phyloP scores from a whole-genome alignment of 192 early-diverging fungal genomes.

The Rhizophlyctis rosea region DNA sequence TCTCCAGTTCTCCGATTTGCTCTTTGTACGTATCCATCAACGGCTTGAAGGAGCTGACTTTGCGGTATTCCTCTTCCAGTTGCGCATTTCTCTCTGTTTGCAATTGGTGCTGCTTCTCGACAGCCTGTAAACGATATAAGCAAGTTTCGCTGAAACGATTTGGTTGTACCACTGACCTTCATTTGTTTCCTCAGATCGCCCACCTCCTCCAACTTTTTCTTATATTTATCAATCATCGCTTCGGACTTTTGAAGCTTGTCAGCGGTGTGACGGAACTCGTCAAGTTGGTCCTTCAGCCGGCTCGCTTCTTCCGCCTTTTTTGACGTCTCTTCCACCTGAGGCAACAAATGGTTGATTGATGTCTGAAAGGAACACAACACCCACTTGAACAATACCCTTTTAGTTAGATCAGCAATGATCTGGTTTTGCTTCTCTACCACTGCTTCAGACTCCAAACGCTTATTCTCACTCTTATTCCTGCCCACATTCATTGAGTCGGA shows the following conservation, averaged over 20 bases:
- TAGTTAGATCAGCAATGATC: conserved; percentile 63
- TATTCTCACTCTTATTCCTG: conserved; percentile 75
- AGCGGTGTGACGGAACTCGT: conserved; percentile 86
- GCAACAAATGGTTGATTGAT: not conserved
- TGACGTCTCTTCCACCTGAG: conserved; percentile 49
- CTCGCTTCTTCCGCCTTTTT: conserved; percentile 57
- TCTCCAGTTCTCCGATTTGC: conserved; percentile 73
- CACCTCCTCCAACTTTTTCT: conserved; percentile 89
- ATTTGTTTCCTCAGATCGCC: conserved; percentile 76
- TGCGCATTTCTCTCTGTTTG: conserved; percentile 67
- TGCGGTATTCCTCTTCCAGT: conserved; percentile 86
- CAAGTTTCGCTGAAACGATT: not conserved
- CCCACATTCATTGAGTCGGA: too few relatives aligned
- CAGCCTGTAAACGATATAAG: conserved; percentile 26
- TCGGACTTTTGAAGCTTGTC: conserved; percentile 92
- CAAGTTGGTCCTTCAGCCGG: conserved; percentile 82
- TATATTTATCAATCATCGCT: conserved; percentile 93
- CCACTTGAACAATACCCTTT: conserved; percentile 28
- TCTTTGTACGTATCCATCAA: conserved; percentile 88
- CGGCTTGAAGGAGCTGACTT: conserved; percentile 71
- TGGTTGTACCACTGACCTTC: conserved; percentile 36
- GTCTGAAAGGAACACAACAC: not conserved
- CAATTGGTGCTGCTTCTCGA: conserved; percentile 75
- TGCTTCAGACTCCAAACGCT: conserved; percentile 66
- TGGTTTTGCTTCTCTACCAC: conserved; percentile 56